Conservation (phyloP, 345 rosid genomes). For the Citrus maxima region DNA sequence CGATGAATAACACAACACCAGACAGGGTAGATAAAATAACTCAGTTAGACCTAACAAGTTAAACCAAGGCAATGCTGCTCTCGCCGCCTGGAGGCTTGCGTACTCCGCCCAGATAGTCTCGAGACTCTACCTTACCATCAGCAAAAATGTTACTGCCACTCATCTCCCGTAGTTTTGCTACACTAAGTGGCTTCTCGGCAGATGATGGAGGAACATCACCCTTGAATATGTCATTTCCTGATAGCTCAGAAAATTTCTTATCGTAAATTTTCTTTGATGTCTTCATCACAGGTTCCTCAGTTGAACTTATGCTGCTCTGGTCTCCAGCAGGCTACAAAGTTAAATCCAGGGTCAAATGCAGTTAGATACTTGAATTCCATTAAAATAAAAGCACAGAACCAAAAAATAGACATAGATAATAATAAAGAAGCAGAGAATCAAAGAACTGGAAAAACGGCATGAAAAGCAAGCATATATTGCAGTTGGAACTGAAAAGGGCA, state of each 20-base stretch:
- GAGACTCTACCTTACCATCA: slow-evolving; percentile 80
- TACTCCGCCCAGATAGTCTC: slow-evolving; percentile 91
- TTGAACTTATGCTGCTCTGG: slow-evolving; percentile 23
- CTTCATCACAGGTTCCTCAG: slow-evolving; percentile 49
- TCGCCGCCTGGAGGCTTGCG: slow-evolving; percentile 99
- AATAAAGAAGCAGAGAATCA: background rate
- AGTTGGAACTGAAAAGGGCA: background rate
- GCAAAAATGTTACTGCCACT: slow-evolving; percentile 83
- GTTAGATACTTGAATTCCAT: slow-evolving; percentile 1
- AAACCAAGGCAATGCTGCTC: slow-evolving; percentile 91
- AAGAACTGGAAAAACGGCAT: background rate
- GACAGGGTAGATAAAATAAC: slow-evolving; percentile 23
- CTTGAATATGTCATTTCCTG: slow-evolving; percentile 84
- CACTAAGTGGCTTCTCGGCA: slow-evolving; percentile 60
- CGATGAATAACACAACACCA: slow-evolving; percentile 31
- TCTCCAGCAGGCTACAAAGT: slow-evolving; percentile 47
- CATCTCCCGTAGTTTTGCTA: slow-evolving; percentile 77
- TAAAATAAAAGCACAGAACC: background rate
- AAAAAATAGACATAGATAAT: background rate
- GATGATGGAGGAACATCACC: slow-evolving; percentile 58
- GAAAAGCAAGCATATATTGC: background rate
- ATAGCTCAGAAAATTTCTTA: slow-evolving; percentile 72
- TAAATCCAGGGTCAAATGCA: slow-evolving; percentile 2
- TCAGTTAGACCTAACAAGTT: slow-evolving; percentile 37
- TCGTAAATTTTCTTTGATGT: slow-evolving; percentile 84